Conservation (phyloP, 2,329 filamentous ascomycete genomes). For the Ascochyta clinopodiicola region DNA sequence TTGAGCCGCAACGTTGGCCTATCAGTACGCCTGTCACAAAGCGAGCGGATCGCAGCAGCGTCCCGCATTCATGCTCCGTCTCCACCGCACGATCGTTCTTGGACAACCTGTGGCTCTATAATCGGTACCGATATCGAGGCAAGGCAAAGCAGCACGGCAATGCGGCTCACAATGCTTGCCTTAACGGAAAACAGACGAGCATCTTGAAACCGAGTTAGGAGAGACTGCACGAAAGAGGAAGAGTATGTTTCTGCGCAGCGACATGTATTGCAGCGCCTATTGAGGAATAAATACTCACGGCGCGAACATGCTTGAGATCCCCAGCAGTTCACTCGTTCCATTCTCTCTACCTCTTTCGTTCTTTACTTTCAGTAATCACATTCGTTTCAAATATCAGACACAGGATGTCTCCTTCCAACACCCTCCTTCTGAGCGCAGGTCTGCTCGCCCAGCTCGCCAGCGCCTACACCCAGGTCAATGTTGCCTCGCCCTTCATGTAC, state of each 20-base stretch:
- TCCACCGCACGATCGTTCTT: background rate
- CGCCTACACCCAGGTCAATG: slow-evolving; percentile 46
- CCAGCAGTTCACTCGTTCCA: slow-evolving; percentile 4
- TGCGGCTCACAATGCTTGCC: slow-evolving; percentile 3
- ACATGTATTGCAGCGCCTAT: background rate
- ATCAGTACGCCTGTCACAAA: background rate
- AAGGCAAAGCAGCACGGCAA: background rate
- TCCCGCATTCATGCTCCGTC: slow-evolving; percentile 1
- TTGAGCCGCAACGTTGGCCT: slow-evolving; percentile 5
- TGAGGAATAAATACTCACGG: slow-evolving; percentile 8
- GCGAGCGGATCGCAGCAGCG: background rate
- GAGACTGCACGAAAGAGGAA: slow-evolving; percentile 6
- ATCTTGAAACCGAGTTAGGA: slow-evolving; percentile 10
- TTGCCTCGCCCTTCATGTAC: slow-evolving; percentile 48
- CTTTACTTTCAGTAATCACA: slow-evolving; percentile 3
- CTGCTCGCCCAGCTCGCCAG: slow-evolving; percentile 35
- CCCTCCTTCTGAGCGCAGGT: slow-evolving; percentile 30
- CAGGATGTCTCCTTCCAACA: slow-evolving; percentile 40
- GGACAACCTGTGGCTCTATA: slow-evolving; percentile 1
- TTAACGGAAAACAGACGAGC: background rate
- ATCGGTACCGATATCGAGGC: background rate
- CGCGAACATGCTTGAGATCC: background rate
- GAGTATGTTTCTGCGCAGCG: background rate
- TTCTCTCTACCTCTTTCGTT: slow-evolving; percentile 5
- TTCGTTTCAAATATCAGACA: slow-evolving; percentile 20